A percentile compares a stretch with the other conserved stretches of the same genome.
These are phyloP conservation scores for Metschnikowia vanudenii DNA, from an alignment of 805 yeast genomes.

Conservation along the genomic window DNA sequence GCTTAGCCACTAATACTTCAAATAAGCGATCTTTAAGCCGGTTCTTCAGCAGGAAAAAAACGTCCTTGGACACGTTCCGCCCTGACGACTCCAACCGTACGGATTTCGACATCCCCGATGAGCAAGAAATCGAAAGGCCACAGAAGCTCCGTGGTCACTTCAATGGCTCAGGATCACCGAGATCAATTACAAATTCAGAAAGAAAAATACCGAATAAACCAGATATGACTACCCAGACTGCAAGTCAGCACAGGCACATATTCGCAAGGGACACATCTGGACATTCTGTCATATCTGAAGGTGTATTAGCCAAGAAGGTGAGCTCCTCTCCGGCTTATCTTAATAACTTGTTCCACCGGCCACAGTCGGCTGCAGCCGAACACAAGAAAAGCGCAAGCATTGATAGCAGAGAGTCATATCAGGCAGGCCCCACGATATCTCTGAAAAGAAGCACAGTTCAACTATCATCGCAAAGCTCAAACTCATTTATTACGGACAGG, in stretches of 20 bases:
- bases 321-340: conserved; percentile 1
- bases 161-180: conserved; percentile 8
- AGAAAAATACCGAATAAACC: conserved; percentile 1
- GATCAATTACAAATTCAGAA: conserved; percentile 3
- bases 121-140: not conserved
- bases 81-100: not conserved
- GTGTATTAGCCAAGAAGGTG: no score
- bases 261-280: not conserved
- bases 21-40: conserved; percentile 6
- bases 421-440: not conserved
- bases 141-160: conserved; percentile 2
- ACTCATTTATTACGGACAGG: conserved; percentile 13
- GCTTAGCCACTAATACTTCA: conserved; percentile 8
- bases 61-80: conserved; percentile 2
- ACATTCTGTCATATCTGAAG: not conserved
- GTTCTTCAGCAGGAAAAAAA: conserved; percentile 10
- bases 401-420: not conserved
- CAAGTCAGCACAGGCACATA: not conserved
- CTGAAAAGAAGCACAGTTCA: conserved; percentile 6
- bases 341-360: conserved; percentile 1
- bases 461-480: conserved; percentile 17
- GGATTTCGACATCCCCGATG: not conserved
- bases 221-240: not conserved
- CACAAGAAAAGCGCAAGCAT: not conserved
- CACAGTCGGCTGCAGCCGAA: not conserved